A percentile compares a stretch with the other conserved stretches of the same genome.
Conservation (phyloP, 2,329 filamentous ascomycete species). For the Davidsoniella australis region DNA sequence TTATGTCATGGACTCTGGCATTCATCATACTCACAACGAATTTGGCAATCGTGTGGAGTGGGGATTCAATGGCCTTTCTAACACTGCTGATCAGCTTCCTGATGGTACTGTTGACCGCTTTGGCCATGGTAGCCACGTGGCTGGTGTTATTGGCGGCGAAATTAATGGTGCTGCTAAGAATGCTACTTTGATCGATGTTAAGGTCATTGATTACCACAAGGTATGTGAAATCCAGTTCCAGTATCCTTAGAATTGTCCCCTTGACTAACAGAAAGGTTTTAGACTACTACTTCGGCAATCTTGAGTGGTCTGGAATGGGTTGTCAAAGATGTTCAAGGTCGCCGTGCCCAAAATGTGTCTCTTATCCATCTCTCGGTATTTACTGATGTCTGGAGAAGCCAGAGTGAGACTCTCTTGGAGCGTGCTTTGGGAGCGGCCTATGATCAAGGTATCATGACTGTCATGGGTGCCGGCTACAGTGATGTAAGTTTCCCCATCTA, state of each 20-base stretch:
- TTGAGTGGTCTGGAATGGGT: slow-evolving; percentile 24
- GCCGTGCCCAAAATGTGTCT: slow-evolving; percentile 16
- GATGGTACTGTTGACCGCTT: slow-evolving; percentile 16
- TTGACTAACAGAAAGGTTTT: neutral
- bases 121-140: slow-evolving; percentile 27
- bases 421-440: too few species aligned
- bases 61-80: slow-evolving; percentile 16
- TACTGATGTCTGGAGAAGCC: slow-evolving; percentile 14
- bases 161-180: slow-evolving; percentile 27
- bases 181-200: slow-evolving; percentile 26
- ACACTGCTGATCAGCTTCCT: slow-evolving; percentile 8
- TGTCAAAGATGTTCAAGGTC: slow-evolving; percentile 17
- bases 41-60: slow-evolving; percentile 22
- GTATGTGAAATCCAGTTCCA: slow-evolving; percentile 10
- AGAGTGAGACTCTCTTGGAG: too few species aligned
- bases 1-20: slow-evolving; percentile 27
- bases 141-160: slow-evolving; percentile 20
- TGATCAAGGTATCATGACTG: too few species aligned
- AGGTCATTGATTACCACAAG: slow-evolving; percentile 25
- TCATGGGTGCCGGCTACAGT: too few species aligned
- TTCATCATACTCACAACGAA: slow-evolving; percentile 17
- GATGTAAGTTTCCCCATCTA: too few species aligned
- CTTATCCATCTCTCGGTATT: slow-evolving; percentile 28
- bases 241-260: neutral
- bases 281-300: slow-evolving; percentile 15